phyloP scores from a whole-genome alignment of 441 rosid genomes.

The Pelargonium fulgidum region DNA sequence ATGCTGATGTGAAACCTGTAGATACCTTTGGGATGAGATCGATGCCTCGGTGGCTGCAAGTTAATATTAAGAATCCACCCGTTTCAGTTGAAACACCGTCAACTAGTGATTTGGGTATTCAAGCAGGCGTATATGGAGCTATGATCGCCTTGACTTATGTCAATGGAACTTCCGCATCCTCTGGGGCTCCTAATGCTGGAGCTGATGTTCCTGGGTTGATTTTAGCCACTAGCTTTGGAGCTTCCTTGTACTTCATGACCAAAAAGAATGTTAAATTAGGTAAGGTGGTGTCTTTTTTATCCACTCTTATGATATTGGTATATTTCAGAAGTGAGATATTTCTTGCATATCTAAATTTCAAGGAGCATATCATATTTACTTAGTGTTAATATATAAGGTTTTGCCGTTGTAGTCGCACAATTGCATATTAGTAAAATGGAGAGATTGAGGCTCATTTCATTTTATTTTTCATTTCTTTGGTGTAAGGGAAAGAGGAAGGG shows the following conservation, averaged over 20 bases:
- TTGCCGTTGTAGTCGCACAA: no score
- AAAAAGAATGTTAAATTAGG: conserved; percentile 76
- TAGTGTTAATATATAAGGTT: no score
- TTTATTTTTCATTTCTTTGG: no score
- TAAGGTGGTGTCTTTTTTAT: conserved; percentile 21
- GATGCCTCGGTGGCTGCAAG: conserved; percentile 68
- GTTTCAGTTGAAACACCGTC: conserved; percentile 67
- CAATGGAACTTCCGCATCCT: conserved; percentile 54
- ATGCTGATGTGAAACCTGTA: conserved; percentile 81
- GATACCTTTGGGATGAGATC: conserved; percentile 42
- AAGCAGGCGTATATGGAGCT: conserved; percentile 89
- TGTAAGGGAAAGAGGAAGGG: no score
- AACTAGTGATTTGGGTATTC: conserved; percentile 56
- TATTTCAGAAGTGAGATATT: no score
- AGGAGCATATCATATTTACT: no score
- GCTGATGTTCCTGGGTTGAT: conserved; percentile 84
- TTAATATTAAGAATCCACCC: conserved; percentile 46
- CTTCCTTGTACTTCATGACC: conserved; percentile 86
- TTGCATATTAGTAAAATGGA: no score
- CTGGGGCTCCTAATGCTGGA: conserved; percentile 44
- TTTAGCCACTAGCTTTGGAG: conserved; percentile 80
- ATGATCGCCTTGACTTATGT: conserved; percentile 71
- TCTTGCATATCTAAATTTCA: no score
- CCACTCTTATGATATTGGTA: no score
- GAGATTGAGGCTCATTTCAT: no score